phyloP scores from a whole-genome alignment of 441 rosid genomes.

The Gossypium lobatum region DNA sequence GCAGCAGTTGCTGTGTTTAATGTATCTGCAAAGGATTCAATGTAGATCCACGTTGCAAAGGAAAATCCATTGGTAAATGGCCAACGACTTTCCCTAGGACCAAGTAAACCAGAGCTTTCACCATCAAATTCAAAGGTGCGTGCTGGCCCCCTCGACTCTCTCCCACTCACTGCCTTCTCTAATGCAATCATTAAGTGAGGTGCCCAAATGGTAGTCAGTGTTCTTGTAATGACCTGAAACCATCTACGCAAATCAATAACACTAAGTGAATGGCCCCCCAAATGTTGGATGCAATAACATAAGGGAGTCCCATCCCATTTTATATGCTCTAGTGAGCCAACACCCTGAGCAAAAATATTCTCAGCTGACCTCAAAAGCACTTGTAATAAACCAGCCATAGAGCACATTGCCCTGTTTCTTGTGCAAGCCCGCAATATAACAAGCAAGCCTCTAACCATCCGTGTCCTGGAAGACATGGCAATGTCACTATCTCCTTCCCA shows the following conservation, averaged over 20 bases:
- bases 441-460: constrained; percentile 90
- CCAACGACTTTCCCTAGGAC: constrained; percentile 99
- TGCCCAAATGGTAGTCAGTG: constrained; percentile 63
- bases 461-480: constrained; percentile 87
- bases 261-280: constrained; percentile 86
- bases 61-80: constrained; percentile 93
- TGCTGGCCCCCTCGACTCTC: constrained; percentile 92
- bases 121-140: constrained; percentile 97
- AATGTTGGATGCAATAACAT: constrained; percentile 75
- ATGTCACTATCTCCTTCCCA: constrained; percentile 57
- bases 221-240: constrained; percentile 65
- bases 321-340: constrained; percentile 32
- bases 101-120: constrained; percentile 98
- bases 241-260: constrained; percentile 77
- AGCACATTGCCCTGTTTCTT: constrained; percentile 98
- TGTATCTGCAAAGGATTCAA: constrained; percentile 98
- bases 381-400: constrained; percentile 80
- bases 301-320: constrained; percentile 77
- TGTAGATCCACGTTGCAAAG: constrained; percentile 95
- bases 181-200: constrained; percentile 63
- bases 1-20: constrained; percentile 97
- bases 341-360: constrained; percentile 65
- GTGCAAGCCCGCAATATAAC: constrained; percentile 92
- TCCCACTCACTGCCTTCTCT: constrained; percentile 92
- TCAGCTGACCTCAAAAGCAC: constrained; percentile 86